Evolutionary conservation across 176 grass and related monocot species (phyloP), one percentile per base, ranked within the genome.

Genomic region (Rhynchospora pubera): DNA sequence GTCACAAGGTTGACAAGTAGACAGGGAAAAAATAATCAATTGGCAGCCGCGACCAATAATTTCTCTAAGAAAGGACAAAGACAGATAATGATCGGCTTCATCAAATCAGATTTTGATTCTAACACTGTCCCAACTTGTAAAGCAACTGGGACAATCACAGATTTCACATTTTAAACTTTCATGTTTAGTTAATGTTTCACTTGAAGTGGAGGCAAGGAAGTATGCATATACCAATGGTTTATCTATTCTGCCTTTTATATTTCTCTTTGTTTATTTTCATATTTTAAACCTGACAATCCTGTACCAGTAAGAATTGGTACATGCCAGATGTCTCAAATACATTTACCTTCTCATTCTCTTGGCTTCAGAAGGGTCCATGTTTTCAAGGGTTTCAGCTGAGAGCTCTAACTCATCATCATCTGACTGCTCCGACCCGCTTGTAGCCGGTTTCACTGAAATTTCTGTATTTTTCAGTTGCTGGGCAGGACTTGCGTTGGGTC

Each of bases 391-490:
- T 47, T 97, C 88, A 65, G 67, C 72, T 82, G 84, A 88, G 46
- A 88, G 89, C 42, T 94, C 88, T 80, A 90, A 57, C 19, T 97
- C 94, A 61, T 91, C 88, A 57, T 90, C 91, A 32, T 94, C 90
- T 34, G 91, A 87, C 58, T 81, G 84, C 12, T 93, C 89, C 53
- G 91, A 91, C 80, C 82, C 83, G 44, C 86, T 85, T 67, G 94
- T 91, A 7, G 86, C 53, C 77, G 87, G 73, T 79, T 83, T 91
- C 28, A 59, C 80, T 47, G 24, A 47, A 39, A 77, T 58, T 62
- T 68, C 80, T 72, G 60, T 78, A 50, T 69, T 87, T 65, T 92
- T 91, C 42, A 92, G 65, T 28, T 84, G 79, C 64, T 77, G 80
- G 78, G 75, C 86, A 58, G 50, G 64, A 24, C 70, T 85, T 77